These are phyloP conservation scores for Dactylorhiza incarnata DNA, from an alignment of 106 monocot species.

Conservation along the genomic window DNA sequence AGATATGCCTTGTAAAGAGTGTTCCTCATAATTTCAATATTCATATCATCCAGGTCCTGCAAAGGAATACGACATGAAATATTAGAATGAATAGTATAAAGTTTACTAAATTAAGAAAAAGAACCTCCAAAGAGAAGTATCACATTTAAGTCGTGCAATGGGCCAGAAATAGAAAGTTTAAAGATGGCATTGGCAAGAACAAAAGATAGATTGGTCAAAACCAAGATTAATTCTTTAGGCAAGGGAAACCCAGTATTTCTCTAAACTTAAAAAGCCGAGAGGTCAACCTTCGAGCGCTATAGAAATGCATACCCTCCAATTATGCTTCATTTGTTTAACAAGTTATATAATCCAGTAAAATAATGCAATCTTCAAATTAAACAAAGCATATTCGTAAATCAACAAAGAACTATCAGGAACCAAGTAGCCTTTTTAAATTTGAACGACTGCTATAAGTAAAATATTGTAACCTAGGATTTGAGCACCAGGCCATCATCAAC, in stretches of 20 bases:
- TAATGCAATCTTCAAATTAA: not conserved
- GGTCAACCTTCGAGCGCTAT: not conserved
- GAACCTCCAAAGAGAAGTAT: not conserved
- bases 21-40: slow-evolving; percentile 99
- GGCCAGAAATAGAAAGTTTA: not conserved
- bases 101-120: not conserved
- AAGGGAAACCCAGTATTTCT: not conserved
- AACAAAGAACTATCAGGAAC: not conserved
- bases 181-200: not conserved
- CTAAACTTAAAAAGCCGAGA: not conserved
- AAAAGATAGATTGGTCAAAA: not conserved
- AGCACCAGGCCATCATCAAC: no score
- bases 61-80: not conserved
- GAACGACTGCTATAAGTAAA: not conserved
- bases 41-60: slow-evolving; percentile 98
- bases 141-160: not conserved
- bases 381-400: not conserved
- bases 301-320: not conserved
- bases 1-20: slow-evolving; percentile 99
- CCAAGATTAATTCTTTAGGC: not conserved
- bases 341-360: not conserved
- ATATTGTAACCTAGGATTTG: not conserved
- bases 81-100: not conserved
- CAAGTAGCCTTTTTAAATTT: not conserved
- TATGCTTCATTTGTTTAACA: not conserved